Percentiles rank a stretch among this genome's conserved stretches.
Evolutionary conservation across 805 yeast genomes (phyloP).

Genomic region (Teunomyces tritomae): DNA sequence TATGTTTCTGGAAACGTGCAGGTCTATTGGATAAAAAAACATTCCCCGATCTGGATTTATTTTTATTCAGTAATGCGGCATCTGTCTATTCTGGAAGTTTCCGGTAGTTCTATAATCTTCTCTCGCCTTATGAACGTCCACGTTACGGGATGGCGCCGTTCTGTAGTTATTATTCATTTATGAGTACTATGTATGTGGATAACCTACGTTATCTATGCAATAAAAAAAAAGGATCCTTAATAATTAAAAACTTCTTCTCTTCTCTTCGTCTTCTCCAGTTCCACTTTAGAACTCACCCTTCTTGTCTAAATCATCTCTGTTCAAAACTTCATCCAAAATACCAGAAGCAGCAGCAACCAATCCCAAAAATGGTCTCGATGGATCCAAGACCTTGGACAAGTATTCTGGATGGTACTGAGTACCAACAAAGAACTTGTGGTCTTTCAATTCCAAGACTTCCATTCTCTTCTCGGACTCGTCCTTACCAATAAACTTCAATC

Average conservation of each 20-base stretch:
- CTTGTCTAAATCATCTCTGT: conserved; percentile 39
- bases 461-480: conserved; percentile 89
- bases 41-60: background rate
- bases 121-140: too few species aligned
- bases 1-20: background rate
- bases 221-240: conserved; percentile 1
- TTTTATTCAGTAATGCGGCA: background rate
- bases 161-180: background rate
- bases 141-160: background rate
- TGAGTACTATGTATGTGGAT: background rate
- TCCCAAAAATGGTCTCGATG: conserved; percentile 95
- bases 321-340: conserved; percentile 63
- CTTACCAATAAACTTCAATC: conserved; percentile 87
- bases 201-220: conserved; percentile 1
- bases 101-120: background rate
- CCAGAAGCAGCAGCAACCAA: conserved; percentile 93
- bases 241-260: background rate
- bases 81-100: background rate
- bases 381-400: conserved; percentile 92
- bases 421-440: conserved; percentile 89
- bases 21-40: background rate
- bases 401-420: conserved; percentile 99
- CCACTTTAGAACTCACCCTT: conserved; percentile 41
- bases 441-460: conserved; percentile 86
- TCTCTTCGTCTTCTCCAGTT: background rate